These are phyloP conservation scores for Dipteronia sinensis DNA, from an alignment of 345 rosid species.

Conservation along the genomic window DNA sequence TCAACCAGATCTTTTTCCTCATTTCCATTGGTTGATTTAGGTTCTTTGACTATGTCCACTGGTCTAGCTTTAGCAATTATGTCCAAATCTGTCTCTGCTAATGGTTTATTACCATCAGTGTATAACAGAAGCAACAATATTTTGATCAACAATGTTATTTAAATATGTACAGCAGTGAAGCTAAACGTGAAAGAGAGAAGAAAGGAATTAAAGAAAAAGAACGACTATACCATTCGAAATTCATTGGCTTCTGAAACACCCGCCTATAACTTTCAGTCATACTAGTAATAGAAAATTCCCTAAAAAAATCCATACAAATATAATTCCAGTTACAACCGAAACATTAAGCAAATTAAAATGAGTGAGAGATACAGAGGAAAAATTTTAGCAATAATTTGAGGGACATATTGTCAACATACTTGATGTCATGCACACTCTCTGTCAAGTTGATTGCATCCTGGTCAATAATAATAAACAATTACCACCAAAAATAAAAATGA, in stretches of 20 bases:
- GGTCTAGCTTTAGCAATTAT: slow-evolving; percentile 47
- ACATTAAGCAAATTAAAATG: background rate
- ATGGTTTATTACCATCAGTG: slow-evolving; percentile 59
- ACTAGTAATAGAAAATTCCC: slow-evolving; percentile 96
- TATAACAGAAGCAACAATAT: slow-evolving; percentile 34
- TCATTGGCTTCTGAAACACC: slow-evolving; percentile 81
- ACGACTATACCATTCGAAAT: slow-evolving; percentile 66
- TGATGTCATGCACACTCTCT: slow-evolving; percentile 74
- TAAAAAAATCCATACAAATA: slow-evolving; percentile 24
- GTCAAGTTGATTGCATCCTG: slow-evolving; percentile 81
- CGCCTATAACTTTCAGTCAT: slow-evolving; percentile 92
- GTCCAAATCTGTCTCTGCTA: slow-evolving; percentile 91
- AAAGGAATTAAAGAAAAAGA: background rate
- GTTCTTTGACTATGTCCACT: slow-evolving; percentile 30
- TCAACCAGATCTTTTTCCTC: slow-evolving; percentile 26
- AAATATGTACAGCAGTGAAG: slow-evolving; percentile 12
- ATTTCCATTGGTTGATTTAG: slow-evolving; percentile 29
- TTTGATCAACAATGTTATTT: background rate
- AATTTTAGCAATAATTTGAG: slow-evolving; percentile 11
- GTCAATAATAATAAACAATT: slow-evolving; percentile 26
- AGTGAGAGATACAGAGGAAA: background rate
- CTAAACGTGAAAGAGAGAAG: background rate
- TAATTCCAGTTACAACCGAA: background rate
- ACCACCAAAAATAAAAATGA: background rate
- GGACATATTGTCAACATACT: slow-evolving; percentile 60